Evolutionary conservation across 306 rosid species (phyloP).

Genomic region (Trichosanthes cucumerina): DNA sequence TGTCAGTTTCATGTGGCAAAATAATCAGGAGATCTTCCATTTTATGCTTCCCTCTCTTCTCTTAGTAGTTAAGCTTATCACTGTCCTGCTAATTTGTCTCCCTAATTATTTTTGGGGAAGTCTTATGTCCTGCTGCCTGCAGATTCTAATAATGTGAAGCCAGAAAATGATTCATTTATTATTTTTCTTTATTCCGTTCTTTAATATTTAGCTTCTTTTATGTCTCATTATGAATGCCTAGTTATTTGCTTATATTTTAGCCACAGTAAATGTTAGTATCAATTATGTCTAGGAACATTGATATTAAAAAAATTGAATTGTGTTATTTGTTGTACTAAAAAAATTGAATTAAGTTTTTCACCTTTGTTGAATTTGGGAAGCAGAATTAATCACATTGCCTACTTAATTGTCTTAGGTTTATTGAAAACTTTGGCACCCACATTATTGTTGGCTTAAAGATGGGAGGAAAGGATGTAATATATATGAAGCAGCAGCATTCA

Average conservation of each 20-base stretch:
- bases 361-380: background rate
- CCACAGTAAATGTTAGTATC: background rate
- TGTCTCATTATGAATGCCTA: background rate
- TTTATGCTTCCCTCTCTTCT: background rate
- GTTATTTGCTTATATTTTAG: background rate
- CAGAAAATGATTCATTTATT: background rate
- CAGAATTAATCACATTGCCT: background rate
- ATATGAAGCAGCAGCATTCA: conserved; percentile 90
- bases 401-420: conserved; percentile 46
- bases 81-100: background rate
- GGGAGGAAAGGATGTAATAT: conserved; percentile 97
- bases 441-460: conserved; percentile 88
- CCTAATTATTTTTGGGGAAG: background rate
- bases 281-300: background rate
- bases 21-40: background rate
- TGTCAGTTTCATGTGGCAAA: background rate
- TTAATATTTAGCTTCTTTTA: background rate
- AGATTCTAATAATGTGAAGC: background rate
- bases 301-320: background rate
- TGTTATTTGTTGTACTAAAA: no score
- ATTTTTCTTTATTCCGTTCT: background rate
- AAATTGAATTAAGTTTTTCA: background rate
- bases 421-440: conserved; percentile 88
- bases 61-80: background rate
- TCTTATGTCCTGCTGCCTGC: background rate